A percentile compares a stretch with the other conserved stretches of the same genome.
Conservation (phyloP, 768 basidiomycete species). For the Jaapia argillacea region DNA sequence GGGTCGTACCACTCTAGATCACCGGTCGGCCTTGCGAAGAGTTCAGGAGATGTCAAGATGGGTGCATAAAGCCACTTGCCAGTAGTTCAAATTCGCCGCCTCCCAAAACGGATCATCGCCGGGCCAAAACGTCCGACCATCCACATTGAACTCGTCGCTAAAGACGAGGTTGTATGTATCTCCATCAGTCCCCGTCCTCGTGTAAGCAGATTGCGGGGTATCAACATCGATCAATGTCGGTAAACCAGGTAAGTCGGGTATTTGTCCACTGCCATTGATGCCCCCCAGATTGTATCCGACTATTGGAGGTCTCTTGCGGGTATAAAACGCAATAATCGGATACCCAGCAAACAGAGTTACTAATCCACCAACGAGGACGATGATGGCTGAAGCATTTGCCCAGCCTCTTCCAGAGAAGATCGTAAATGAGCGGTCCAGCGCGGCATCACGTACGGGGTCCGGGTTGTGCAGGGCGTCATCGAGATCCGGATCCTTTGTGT, state of each 20-base stretch:
- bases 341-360: conserved; percentile 82
- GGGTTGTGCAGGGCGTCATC: conserved; percentile 90
- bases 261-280: conserved; percentile 81
- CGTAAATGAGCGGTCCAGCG: conserved; percentile 49
- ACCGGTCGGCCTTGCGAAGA: conserved; percentile 40
- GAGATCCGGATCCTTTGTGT: conserved; percentile 70
- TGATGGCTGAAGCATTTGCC: conserved; percentile 65
- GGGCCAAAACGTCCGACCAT: conserved; percentile 63
- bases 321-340: conserved; percentile 63
- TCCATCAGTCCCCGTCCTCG: conserved; percentile 66
- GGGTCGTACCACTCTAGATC: conserved; percentile 85
- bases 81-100: conserved; percentile 80
- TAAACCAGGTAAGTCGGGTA: conserved; percentile 63
- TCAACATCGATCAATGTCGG: conserved; percentile 66
- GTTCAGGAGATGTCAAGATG: background rate
- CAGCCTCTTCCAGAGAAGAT: conserved; percentile 79
- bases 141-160: conserved; percentile 77
- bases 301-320: conserved; percentile 12
- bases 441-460: conserved; percentile 62
- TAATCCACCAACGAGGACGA: conserved; percentile 58
- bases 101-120: conserved; percentile 86
- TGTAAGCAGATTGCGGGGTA: conserved; percentile 51
- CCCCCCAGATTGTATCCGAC: conserved; percentile 82
- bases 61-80: conserved; percentile 25
- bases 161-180: conserved; percentile 75